These are phyloP conservation scores for Metarhizium sp. DNA, from an alignment of 2,329 filamentous ascomycete species.

Conservation along the genomic window DNA sequence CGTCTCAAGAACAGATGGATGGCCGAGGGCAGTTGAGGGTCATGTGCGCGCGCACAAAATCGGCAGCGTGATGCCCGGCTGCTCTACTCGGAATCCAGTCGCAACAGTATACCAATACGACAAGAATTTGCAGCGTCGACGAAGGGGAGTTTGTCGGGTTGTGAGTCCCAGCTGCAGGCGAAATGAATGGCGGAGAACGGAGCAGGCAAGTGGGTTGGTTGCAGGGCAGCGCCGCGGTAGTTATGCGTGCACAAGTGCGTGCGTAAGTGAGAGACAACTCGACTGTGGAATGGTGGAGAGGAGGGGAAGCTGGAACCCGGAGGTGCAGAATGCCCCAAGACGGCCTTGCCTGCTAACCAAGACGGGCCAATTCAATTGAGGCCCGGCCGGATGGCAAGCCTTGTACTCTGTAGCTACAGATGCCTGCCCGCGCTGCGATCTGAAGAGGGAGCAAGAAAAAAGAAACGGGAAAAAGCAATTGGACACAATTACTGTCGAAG, in stretches of 20 bases:
- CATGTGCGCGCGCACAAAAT: not conserved
- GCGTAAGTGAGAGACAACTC: not conserved
- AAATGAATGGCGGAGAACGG: conserved; percentile 6
- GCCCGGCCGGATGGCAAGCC: not conserved
- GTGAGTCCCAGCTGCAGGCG: conserved; percentile 1
- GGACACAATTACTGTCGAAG: not conserved
- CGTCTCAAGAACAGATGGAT: not conserved
- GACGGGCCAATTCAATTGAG: not conserved
- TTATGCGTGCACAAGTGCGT: not conserved
- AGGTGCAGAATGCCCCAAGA: not conserved
- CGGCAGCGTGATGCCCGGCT: not conserved
- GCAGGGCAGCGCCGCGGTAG: conserved; percentile 6
- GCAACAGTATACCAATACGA: not conserved
- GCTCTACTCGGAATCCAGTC: not conserved
- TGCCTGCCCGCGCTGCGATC: not conserved
- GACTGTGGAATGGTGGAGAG: not conserved
- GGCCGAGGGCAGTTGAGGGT: not conserved
- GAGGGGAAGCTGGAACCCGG: not conserved
- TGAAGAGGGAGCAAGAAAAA: not conserved
- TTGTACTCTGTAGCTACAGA: not conserved
- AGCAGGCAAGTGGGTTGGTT: not conserved
- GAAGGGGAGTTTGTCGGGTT: not conserved
- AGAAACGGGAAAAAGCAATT: not conserved
- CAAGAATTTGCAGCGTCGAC: not conserved
- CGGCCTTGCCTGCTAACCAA: not conserved